Evolutionary conservation across 139 green algal genomes (phyloP).

Genomic region (Dunaliella sp.): DNA sequence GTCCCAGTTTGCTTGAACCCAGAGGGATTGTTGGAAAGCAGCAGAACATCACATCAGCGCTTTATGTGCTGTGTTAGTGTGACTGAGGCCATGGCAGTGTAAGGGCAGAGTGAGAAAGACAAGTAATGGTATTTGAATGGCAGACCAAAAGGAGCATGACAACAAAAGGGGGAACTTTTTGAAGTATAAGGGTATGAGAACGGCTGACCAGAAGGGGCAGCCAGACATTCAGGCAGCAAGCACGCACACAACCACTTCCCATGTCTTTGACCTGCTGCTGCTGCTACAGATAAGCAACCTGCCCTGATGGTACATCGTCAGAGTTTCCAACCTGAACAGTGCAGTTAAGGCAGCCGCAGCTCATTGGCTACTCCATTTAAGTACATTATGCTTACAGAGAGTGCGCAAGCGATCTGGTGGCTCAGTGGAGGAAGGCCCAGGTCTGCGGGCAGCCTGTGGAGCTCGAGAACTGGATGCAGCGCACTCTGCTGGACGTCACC

Average conservation of each 20-base stretch:
- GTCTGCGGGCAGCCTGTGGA: neutral
- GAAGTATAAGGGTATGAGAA: no score
- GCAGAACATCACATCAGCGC: neutral
- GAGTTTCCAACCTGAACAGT: no score
- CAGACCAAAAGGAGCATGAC: no score
- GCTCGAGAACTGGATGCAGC: neutral
- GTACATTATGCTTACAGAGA: neutral
- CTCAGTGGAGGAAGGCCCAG: neutral
- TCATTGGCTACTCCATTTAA: no score
- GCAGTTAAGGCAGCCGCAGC: no score
- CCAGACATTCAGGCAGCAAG: neutral
- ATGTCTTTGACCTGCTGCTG: neutral
- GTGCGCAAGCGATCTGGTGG: neutral
- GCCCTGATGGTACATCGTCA: no score
- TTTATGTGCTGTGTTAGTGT: neutral
- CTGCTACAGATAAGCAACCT: neutral
- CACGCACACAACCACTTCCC: neutral
- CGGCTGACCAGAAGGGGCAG: no score
- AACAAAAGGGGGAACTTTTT: no score
- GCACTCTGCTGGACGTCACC: neutral
- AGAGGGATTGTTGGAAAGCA: neutral
- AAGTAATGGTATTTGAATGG: no score
- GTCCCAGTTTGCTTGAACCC: neutral
- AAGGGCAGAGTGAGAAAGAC: neutral
- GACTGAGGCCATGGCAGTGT: neutral